These are phyloP conservation scores for Cyclotella kingstonii DNA, from an alignment of 108 stramenopile genomes.

Conservation along the genomic window DNA sequence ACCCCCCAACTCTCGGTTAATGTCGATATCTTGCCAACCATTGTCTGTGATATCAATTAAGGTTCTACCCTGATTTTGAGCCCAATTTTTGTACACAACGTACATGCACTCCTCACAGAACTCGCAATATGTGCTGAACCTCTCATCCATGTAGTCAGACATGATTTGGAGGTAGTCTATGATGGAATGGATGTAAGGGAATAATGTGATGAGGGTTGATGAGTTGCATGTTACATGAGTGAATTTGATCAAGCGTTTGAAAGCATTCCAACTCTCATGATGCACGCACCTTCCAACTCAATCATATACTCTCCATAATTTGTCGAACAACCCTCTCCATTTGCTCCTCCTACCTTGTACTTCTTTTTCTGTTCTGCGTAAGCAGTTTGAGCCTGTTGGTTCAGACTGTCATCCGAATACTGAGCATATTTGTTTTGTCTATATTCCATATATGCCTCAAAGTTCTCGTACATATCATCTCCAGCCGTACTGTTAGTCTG, in stretches of 20 bases:
- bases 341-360: conserved; percentile 19
- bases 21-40: conserved; percentile 17
- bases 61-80: conserved; percentile 10
- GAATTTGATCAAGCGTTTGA: too few relatives aligned
- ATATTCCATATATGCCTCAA: neutral
- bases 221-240: too few relatives aligned
- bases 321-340: conserved; percentile 53
- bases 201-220: neutral
- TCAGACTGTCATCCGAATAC: neutral
- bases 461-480: too few relatives aligned
- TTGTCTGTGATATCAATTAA: conserved; percentile 1
- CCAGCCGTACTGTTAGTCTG: too few relatives aligned
- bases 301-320: conserved; percentile 81
- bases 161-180: conserved; percentile 67
- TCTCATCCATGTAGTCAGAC: conserved; percentile 47
- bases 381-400: neutral
- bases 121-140: conserved; percentile 65
- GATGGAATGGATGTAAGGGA: neutral
- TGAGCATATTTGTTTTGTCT: conserved; percentile 2
- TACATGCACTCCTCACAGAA: conserved; percentile 40
- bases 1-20: conserved; percentile 18
- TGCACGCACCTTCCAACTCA: conserved; percentile 38
- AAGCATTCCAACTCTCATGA: neutral
- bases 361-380: neutral
- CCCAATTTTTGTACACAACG: conserved; percentile 29